Evolutionary conservation across 2,329 filamentous ascomycete genomes (phyloP).

Genomic region (Colletotrichum abscissum): DNA sequence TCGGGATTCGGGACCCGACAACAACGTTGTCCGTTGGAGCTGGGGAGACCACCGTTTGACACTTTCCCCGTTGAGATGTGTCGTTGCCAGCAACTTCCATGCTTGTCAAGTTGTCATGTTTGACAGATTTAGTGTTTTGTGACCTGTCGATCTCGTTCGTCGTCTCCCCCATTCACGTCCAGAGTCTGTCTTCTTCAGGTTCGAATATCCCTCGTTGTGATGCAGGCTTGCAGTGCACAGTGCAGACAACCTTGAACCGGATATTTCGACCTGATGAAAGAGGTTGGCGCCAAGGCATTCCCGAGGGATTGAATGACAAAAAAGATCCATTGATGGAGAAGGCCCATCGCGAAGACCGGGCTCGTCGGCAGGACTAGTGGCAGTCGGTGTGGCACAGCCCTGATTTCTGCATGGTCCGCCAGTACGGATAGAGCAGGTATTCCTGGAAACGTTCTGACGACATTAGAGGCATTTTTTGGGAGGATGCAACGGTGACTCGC

Average conservation of each 20-base stretch:
- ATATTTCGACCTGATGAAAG: conserved; percentile 2
- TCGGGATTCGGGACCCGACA: background rate
- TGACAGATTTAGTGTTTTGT: background rate
- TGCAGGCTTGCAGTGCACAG: background rate
- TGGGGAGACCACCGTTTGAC: background rate
- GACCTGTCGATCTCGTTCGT: background rate
- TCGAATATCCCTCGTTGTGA: too few relatives aligned
- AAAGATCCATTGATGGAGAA: conserved; percentile 29
- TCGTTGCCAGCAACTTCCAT: conserved; percentile 2
- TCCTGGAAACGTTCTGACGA: background rate
- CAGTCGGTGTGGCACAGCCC: conserved; percentile 27
- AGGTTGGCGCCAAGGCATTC: conserved; percentile 12
- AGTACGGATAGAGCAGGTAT: background rate
- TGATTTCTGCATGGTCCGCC: background rate
- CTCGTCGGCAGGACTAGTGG: conserved; percentile 24
- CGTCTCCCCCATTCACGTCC: too few relatives aligned
- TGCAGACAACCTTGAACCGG: background rate
- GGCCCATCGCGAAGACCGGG: conserved; percentile 12
- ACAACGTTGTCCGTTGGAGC: background rate
- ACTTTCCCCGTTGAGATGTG: background rate
- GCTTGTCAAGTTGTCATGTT: background rate
- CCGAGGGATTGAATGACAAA: conserved; percentile 23
- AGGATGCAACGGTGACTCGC: background rate
- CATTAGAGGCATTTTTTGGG: background rate
- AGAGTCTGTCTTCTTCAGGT: too few relatives aligned